Base-by-base conservation (phyloP, 1,284 basidiomycete species). In the Ceratobasidium sp. region DNA sequence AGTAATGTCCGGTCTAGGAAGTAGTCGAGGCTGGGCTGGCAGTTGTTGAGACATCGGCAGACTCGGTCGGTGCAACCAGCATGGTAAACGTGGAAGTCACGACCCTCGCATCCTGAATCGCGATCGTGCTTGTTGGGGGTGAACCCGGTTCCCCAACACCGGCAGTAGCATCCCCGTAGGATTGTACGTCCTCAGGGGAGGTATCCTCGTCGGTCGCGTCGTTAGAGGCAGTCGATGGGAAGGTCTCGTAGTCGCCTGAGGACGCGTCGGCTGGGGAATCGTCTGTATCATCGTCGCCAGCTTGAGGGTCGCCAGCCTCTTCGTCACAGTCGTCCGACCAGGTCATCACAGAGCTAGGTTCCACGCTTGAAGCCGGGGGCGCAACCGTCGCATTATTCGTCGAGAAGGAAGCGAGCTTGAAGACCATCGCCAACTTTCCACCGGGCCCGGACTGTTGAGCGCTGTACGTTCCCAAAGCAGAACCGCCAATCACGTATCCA, bases 41-140 rank as follows among this genome's bases (percentile, higher is more conserved):
- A 44, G 44, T 35, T 2, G 2, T 52, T 50, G 64, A 50, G 65
- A 30, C 7, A 14, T 6, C 10, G 4, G 27, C 14, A 2, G 48
- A 5, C 14, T 30, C 65, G 46, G 48, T 74, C 12, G 71, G 71
- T 44, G 60, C 44, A 20, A 65, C 33, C 41, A 74, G 48, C 46
- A 74, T 74, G 30, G 71, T 64, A 33, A 74, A 74, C 1, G 71
- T 64, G 7, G 71, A 74, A 48, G 71, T 65, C 5, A 74, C 71
- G 16, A 74, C 60, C 60, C 8, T 20, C 3, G 38, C 48, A 20
- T 62, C 41, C 23, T 57, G 18, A 14, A 41, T 48, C 27, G 18
- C 44, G 16, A 27, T 30, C 7, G 38, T 10, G 30, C 16, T 35
- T n/a, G 46, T 48, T 16, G 60, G 23, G 7, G 59, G 18, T 3